Percentiles rank a stretch among this genome's conserved stretches.
These are phyloP conservation scores for Terfezia boudieri DNA, from an alignment of 495 filamentous ascomycete species.

Conservation along the genomic window DNA sequence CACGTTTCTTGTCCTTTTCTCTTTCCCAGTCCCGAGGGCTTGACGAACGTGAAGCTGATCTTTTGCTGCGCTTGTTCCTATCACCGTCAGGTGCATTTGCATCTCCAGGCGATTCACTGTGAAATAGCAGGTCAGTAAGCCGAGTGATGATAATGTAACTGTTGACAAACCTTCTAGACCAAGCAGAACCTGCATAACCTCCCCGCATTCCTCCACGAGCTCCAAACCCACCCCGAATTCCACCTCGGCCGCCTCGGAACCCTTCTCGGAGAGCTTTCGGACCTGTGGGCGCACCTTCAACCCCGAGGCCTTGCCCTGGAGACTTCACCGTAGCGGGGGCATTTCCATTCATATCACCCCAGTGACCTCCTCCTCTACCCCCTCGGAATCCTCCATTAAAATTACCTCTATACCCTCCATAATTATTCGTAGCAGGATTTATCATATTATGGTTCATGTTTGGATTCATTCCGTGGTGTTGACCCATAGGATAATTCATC, in stretches of 20 bases:
- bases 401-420: constrained; percentile 12
- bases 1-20: constrained; percentile 4
- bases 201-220: neutral
- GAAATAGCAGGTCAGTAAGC: neutral
- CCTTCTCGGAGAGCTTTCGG: constrained; percentile 87
- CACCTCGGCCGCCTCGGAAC: constrained; percentile 20
- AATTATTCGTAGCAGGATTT: constrained; percentile 16
- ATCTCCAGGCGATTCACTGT: constrained; percentile 11
- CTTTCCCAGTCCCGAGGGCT: constrained; percentile 4
- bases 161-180: constrained; percentile 14
- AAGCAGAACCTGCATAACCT: constrained; percentile 6
- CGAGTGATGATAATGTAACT: neutral
- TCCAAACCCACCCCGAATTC: constrained; percentile 12
- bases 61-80: neutral
- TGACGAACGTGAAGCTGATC: neutral
- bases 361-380: neutral
- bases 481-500: neutral
- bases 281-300: constrained; percentile 65
- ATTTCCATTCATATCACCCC: neutral
- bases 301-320: constrained; percentile 29
- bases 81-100: neutral
- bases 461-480: neutral
- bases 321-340: constrained; percentile 5
- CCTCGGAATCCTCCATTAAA: constrained; percentile 5
- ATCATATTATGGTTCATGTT: neutral